Evolutionary conservation across 2,329 filamentous ascomycete species (phyloP).

Genomic region (Trichoderma sp.): DNA sequence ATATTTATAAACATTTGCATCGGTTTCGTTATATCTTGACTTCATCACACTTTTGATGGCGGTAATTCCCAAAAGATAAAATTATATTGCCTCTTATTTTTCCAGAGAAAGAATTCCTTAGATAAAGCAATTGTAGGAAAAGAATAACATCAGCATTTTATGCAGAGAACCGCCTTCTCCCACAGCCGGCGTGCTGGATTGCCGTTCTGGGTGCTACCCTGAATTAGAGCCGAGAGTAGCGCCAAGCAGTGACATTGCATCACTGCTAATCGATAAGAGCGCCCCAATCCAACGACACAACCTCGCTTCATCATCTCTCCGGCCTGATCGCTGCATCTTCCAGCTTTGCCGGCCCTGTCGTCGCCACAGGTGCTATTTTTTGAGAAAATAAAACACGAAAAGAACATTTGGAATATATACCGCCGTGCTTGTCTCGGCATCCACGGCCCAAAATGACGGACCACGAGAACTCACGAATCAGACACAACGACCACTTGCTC

Average conservation of each 20-base stretch:
- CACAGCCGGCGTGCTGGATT: not conserved
- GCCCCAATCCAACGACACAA: not conserved
- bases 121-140: not conserved
- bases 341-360: not conserved
- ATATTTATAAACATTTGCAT: too few species aligned
- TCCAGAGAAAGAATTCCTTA: too few species aligned
- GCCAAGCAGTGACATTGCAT: constrained; percentile 17
- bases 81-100: too few species aligned
- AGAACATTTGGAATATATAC: not conserved
- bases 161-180: not conserved
- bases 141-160: not conserved
- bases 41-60: too few species aligned
- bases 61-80: too few species aligned
- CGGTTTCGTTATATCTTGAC: too few species aligned
- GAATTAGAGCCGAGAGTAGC: not conserved
- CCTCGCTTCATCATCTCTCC: not conserved
- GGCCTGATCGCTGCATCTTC: not conserved
- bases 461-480: constrained; percentile 67
- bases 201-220: not conserved
- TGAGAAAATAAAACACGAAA: not conserved
- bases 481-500: constrained; percentile 75
- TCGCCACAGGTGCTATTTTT: not conserved
- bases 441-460: constrained; percentile 55
- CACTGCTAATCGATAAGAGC: constrained; percentile 20
- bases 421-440: too few species aligned